Conservation (phyloP, 345 rosid genomes). For the Lepidium didymum region DNA sequence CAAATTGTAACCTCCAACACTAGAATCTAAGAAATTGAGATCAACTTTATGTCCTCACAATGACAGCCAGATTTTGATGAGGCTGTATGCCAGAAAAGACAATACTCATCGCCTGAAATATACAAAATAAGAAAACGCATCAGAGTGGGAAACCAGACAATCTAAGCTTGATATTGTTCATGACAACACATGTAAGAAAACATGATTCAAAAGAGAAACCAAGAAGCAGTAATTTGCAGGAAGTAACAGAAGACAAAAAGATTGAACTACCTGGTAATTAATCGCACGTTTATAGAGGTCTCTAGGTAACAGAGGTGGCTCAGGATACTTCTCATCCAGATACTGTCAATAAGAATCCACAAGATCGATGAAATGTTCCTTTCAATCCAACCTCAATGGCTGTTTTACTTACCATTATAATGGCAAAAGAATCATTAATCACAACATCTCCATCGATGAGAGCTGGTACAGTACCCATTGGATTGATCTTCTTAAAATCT, state of each 20-base stretch:
- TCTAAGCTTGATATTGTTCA: background rate
- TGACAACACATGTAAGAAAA: background rate
- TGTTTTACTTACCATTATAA: conserved; percentile 27
- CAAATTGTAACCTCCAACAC: background rate
- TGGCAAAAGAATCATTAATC: conserved; percentile 75
- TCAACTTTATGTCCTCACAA: conserved; percentile 35
- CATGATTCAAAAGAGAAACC: background rate
- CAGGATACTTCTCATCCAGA: conserved; percentile 77
- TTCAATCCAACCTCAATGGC: background rate
- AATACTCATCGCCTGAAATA: conserved; percentile 51
- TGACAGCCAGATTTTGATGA: conserved; percentile 50
- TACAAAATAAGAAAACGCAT: background rate
- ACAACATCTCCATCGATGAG: conserved; percentile 66
- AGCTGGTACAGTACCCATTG: conserved; percentile 65
- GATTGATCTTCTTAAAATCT: conserved; percentile 68
- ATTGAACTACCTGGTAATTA: conserved; percentile 47
- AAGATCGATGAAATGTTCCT: background rate
- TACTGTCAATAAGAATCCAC: conserved; percentile 32
- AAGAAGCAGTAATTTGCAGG: no score
- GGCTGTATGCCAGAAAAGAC: conserved; percentile 78
- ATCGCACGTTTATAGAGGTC: conserved; percentile 55
- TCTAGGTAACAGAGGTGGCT: conserved; percentile 51
- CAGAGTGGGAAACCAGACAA: background rate
- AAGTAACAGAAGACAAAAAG: background rate
- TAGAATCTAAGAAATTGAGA: background rate